A percentile compares a stretch with the other conserved stretches of the same genome.
Conservation (phyloP, 2,329 filamentous ascomycete species). For the Chaetomium globosum region DNA sequence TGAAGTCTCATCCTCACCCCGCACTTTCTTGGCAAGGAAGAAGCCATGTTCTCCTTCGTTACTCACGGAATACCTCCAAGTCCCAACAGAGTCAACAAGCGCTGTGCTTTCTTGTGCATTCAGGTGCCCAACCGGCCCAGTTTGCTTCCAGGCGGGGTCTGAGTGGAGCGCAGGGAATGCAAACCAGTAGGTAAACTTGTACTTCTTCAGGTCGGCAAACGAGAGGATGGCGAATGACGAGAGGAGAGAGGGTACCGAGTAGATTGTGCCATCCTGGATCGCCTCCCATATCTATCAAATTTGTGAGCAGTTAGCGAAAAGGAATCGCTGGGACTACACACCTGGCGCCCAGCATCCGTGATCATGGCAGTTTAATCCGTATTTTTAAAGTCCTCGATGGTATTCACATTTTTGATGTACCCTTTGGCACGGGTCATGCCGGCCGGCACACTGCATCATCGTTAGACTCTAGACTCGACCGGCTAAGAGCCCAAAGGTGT, state of each 20-base stretch:
- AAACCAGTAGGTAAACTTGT: slow-evolving; percentile 98
- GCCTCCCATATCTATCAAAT: slow-evolving; percentile 86
- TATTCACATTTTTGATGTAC: slow-evolving; percentile 94
- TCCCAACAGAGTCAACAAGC: slow-evolving; percentile 80
- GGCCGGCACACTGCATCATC: slow-evolving; percentile 59
- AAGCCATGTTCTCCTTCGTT: slow-evolving; percentile 81
- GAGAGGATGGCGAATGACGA: slow-evolving; percentile 87
- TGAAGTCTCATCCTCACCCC: slow-evolving; percentile 43
- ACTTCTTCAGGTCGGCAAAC: slow-evolving; percentile 95
- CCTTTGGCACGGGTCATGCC: slow-evolving; percentile 83
- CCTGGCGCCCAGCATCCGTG: slow-evolving; percentile 75
- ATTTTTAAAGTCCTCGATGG: slow-evolving; percentile 87
- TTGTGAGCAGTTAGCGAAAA: slow-evolving; percentile 38
- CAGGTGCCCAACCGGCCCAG: slow-evolving; percentile 58
- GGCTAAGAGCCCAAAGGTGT: background rate
- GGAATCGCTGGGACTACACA: slow-evolving; percentile 45
- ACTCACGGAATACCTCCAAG: slow-evolving; percentile 83
- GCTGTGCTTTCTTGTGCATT: slow-evolving; percentile 71
- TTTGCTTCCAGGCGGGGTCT: slow-evolving; percentile 76
- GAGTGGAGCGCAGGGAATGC: slow-evolving; percentile 93
- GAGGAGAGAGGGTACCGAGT: slow-evolving; percentile 88
- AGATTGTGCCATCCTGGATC: slow-evolving; percentile 94
- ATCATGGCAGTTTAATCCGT: slow-evolving; percentile 79
- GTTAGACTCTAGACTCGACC: slow-evolving; percentile 20
- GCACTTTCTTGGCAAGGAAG: slow-evolving; percentile 84